phyloP scores from a whole-genome alignment of 129 eudicot species.

The Tagetes erecta region DNA sequence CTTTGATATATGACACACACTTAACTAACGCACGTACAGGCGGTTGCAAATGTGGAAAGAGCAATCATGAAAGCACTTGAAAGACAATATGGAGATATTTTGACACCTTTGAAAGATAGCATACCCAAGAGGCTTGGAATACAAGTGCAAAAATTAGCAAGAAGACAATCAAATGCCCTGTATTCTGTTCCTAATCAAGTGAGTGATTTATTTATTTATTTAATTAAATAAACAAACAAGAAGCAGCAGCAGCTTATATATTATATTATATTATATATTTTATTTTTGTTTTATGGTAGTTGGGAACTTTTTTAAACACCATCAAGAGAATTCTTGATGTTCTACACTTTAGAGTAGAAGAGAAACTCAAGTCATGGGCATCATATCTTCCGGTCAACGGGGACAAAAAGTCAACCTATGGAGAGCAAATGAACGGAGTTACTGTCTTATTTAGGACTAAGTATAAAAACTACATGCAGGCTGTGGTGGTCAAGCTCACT shows the following conservation, averaged over 20 bases:
- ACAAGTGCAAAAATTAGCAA: conserved; percentile 85
- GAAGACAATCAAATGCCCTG: conserved; percentile 73
- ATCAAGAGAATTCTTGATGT: conserved; percentile 83
- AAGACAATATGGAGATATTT: conserved; percentile 78
- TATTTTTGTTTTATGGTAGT: conserved; percentile 39
- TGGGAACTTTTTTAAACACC: conserved; percentile 81
- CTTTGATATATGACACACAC: not conserved
- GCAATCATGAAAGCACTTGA: conserved; percentile 80
- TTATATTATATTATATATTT: not conserved
- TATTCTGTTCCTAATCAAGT: conserved; percentile 72
- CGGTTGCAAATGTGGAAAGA: conserved; percentile 88
- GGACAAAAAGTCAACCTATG: conserved; percentile 72
- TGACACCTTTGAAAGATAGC: conserved; percentile 85
- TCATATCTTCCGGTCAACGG: conserved; percentile 63
- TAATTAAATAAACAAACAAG: too few relatives aligned
- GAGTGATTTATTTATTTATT: conserved; percentile 17
- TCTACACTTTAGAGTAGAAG: conserved; percentile 77
- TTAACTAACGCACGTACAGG: conserved; percentile 32
- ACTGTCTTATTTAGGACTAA: conserved; percentile 84
- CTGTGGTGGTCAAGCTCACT: conserved; percentile 69
- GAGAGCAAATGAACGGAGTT: conserved; percentile 87
- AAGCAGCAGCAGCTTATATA: too few relatives aligned
- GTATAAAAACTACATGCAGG: conserved; percentile 88
- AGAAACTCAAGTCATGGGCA: conserved; percentile 84
- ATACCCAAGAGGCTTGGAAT: conserved; percentile 85